Percentiles rank a stretch among this genome's conserved stretches.
These are phyloP conservation scores for Corymbia maculata DNA, from an alignment of 345 rosid genomes.

Conservation along the genomic window DNA sequence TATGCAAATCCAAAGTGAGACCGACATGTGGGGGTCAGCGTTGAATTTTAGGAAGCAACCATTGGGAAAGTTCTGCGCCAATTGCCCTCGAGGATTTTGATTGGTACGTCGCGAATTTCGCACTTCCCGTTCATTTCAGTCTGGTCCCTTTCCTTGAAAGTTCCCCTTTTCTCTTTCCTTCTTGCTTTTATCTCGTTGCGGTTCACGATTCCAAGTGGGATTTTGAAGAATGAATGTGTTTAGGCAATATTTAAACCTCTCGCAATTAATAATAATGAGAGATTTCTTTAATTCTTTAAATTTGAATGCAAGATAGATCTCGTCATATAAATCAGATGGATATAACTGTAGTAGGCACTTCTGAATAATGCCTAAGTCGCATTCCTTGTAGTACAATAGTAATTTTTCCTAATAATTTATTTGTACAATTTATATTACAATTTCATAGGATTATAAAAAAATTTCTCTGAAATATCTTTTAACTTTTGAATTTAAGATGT, in stretches of 20 bases:
- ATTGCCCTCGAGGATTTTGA: too few species aligned
- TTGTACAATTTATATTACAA: neutral
- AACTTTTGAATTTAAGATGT: neutral
- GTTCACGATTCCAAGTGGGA: neutral
- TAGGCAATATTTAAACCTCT: neutral
- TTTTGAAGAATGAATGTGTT: neutral
- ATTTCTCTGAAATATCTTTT: neutral
- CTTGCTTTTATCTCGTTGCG: neutral
- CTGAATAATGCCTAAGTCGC: neutral
- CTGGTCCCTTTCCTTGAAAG: neutral
- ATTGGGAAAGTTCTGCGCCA: too few species aligned
- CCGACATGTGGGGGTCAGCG: too few species aligned
- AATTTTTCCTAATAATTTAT: neutral
- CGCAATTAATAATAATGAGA: neutral
- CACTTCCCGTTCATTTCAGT: too few species aligned
- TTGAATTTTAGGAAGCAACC: too few species aligned
- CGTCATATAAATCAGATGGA: fast-evolving
- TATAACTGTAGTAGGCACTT: neutral
- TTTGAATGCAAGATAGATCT: neutral
- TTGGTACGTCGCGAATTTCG: too few species aligned
- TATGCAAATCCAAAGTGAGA: too few species aligned
- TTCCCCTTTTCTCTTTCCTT: neutral
- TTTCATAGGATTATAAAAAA: neutral
- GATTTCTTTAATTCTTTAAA: neutral
- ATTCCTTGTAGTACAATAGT: neutral